Evolutionary conservation across 78 protist species (phyloP).

Genomic region (Dictyostelium firmibasis): DNA sequence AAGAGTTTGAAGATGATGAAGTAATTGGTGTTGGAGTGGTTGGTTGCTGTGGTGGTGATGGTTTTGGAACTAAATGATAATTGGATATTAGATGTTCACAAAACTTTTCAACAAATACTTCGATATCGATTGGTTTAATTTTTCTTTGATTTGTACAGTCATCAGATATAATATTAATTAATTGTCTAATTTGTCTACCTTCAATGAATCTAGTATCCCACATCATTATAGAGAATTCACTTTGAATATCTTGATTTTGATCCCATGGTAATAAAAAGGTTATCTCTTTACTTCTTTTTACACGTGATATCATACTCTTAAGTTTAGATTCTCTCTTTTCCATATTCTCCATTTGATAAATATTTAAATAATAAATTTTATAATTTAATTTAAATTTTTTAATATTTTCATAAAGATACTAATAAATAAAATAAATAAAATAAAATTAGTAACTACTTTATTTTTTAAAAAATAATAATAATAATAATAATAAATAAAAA

Average conservation of each 20-base stretch:
- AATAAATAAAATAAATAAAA: not conserved
- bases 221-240: not conserved
- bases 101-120: slow-evolving; percentile 49
- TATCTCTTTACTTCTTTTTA: not conserved
- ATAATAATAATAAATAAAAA: no score
- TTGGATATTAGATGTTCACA: not conserved
- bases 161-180: slow-evolving; percentile 8
- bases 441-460: not conserved
- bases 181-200: slow-evolving; percentile 39
- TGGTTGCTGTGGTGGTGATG: not conserved
- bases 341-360: not conserved
- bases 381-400: slow-evolving; percentile 20
- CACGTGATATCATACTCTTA: not conserved
- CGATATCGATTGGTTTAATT: slow-evolving; percentile 60
- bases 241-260: slow-evolving; percentile 24
- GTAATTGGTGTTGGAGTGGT: not conserved
- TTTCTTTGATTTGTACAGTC: slow-evolving; percentile 5
- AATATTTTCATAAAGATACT: not conserved
- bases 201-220: slow-evolving; percentile 61
- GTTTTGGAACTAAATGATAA: not conserved
- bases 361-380: not conserved
- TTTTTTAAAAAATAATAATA: not conserved
- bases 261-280: slow-evolving; percentile 50
- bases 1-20: not conserved
- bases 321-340: slow-evolving; percentile 25